Evolutionary conservation across 768 basidiomycete genomes (phyloP).

Genomic region (Leccinellum rugosiceps): DNA sequence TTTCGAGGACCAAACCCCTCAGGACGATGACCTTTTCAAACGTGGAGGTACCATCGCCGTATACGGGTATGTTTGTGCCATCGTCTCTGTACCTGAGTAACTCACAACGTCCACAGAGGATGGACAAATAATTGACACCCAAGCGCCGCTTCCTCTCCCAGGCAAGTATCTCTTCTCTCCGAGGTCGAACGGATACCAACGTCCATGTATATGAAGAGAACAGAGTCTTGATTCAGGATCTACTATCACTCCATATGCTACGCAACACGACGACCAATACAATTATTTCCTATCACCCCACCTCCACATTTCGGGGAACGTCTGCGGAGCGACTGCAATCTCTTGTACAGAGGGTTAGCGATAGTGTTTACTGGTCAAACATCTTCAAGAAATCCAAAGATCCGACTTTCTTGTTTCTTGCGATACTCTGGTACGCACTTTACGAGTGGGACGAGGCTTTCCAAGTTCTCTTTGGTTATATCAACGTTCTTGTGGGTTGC

Average conservation of each 20-base stretch:
- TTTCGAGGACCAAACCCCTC: slow-evolving; percentile 11
- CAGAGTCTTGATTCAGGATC: slow-evolving; percentile 29
- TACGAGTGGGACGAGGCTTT: slow-evolving; percentile 63
- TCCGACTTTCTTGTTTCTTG: slow-evolving; percentile 33
- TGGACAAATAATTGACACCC: slow-evolving; percentile 27
- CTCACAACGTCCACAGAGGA: slow-evolving; percentile 7
- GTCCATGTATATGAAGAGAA: slow-evolving; percentile 5
- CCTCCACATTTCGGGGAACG: slow-evolving; percentile 14
- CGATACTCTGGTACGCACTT: slow-evolving; percentile 55
- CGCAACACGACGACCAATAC: slow-evolving; percentile 32
- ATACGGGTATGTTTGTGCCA: slow-evolving; percentile 5
- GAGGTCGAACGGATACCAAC: not conserved
- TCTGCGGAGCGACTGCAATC: slow-evolving; percentile 26
- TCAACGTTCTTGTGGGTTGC: slow-evolving; percentile 42
- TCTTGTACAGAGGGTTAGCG: slow-evolving; percentile 24
- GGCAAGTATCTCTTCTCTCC: slow-evolving; percentile 3
- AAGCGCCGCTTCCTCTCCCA: slow-evolving; percentile 28
- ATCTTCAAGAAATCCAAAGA: slow-evolving; percentile 29
- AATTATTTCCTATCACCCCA: slow-evolving; percentile 34
- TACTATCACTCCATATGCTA: slow-evolving; percentile 38
- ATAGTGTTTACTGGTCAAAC: slow-evolving; percentile 36
- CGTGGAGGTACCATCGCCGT: not conserved
- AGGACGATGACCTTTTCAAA: slow-evolving; percentile 15
- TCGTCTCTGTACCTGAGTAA: not conserved
- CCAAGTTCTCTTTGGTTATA: slow-evolving; percentile 47